Conservation (phyloP, 257 asterid genomes). For the Rhazya stricta region DNA sequence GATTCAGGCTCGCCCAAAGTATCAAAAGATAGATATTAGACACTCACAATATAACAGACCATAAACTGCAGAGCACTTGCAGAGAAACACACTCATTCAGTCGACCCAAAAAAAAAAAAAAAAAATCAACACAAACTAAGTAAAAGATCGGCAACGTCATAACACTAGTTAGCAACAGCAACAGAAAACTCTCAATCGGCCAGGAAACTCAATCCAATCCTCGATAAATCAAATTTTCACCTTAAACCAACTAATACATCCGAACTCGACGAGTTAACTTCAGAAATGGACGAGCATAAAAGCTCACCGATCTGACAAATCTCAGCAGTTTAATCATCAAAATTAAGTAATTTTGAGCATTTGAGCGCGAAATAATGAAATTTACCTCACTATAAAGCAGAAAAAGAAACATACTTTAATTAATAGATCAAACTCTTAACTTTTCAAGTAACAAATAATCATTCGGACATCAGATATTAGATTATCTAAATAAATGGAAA, state of each 20-base stretch:
- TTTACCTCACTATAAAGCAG: background rate
- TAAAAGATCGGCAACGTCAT: background rate
- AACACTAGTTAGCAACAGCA: background rate
- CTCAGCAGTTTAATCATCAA: background rate
- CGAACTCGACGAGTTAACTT: background rate
- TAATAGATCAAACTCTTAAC: slow-evolving; percentile 11
- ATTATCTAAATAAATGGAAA: background rate
- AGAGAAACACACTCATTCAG: background rate
- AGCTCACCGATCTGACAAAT: slow-evolving; percentile 11
- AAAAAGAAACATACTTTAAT: background rate
- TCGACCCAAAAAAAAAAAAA: too few relatives aligned
- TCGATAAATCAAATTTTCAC: background rate
- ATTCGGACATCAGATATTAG: background rate
- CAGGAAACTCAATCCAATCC: background rate
- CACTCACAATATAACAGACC: background rate
- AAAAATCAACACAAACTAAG: background rate
- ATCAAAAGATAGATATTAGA: background rate
- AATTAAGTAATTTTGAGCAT: background rate
- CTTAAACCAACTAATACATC: background rate
- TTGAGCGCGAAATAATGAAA: background rate
- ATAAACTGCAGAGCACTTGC: background rate
- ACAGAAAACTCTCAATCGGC: background rate
- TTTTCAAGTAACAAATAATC: background rate
- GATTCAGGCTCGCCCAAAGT: background rate
- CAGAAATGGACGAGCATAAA: background rate